Percentiles rank a stretch among this genome's conserved stretches.
These are phyloP conservation scores for Botrytis medusae DNA, from an alignment of 2,329 filamentous ascomycete species.

Conservation along the genomic window DNA sequence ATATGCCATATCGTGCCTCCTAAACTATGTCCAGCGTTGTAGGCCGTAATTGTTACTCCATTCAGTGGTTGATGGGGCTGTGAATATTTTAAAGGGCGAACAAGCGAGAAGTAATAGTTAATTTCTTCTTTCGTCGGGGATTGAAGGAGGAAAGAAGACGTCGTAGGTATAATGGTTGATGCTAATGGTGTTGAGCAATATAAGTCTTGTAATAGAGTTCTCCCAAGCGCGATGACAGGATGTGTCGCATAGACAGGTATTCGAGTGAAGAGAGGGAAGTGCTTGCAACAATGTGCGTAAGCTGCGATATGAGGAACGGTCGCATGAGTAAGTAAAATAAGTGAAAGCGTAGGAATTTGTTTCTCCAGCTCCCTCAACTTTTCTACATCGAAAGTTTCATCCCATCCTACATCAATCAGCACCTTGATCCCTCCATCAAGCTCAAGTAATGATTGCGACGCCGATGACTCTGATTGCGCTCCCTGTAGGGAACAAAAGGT, in stretches of 20 bases:
- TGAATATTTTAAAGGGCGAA: conserved; percentile 93
- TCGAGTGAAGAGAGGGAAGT: conserved; percentile 86
- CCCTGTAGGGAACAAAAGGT: conserved; percentile 91
- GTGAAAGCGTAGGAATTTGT: conserved; percentile 85
- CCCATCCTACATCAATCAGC: conserved; percentile 93
- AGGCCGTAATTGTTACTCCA: conserved; percentile 91
- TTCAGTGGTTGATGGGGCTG: conserved; percentile 93
- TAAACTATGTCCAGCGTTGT: conserved; percentile 92
- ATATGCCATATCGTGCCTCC: conserved; percentile 99
- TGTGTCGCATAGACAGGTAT: conserved; percentile 94
- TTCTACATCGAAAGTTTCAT: conserved; percentile 80
- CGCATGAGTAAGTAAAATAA: conserved; percentile 92
- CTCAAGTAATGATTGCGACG: conserved; percentile 93
- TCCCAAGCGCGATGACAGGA: conserved; percentile 89
- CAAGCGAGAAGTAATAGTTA: conserved; percentile 83
- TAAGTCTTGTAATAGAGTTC: conserved; percentile 86
- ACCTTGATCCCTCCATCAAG: conserved; percentile 96
- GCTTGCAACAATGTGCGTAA: conserved; percentile 95
- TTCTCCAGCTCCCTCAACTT: conserved; percentile 88
- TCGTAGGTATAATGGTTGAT: conserved; percentile 74
- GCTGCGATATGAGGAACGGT: conserved; percentile 89
- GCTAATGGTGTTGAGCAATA: conserved; percentile 89
- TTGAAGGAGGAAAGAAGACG: conserved; percentile 66
- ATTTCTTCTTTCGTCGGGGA: conserved; percentile 87
- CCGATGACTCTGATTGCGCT: conserved; percentile 80